Conservation (phyloP, 73 alveolate genomes). For the Tetrahymena thermophila region DNA sequence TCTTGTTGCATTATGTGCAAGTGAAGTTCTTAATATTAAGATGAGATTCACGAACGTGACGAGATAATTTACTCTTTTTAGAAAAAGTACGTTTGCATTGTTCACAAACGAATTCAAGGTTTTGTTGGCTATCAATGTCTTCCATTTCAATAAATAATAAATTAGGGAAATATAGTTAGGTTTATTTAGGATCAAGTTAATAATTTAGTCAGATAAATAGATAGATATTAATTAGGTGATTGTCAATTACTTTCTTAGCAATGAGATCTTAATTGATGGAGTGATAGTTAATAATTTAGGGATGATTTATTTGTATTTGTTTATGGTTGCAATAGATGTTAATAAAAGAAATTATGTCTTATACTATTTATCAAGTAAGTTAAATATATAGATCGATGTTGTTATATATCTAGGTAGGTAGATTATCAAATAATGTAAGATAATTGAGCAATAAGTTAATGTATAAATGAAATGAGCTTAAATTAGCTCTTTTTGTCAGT, state of each 20-base stretch:
- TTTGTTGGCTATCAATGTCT: background rate
- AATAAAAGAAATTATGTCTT: background rate
- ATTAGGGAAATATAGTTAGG: background rate
- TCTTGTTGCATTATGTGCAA: background rate
- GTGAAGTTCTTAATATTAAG: background rate
- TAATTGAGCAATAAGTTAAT: background rate
- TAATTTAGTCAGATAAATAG: too few species aligned
- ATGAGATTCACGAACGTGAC: background rate
- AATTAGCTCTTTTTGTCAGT: background rate
- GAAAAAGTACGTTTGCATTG: background rate
- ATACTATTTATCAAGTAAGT: background rate
- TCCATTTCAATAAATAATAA: background rate
- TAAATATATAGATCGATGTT: too few species aligned
- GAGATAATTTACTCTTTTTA: background rate
- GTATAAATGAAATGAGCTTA: background rate
- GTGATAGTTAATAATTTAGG: background rate
- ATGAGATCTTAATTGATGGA: too few species aligned
- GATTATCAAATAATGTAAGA: background rate
- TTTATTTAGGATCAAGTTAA: too few species aligned
- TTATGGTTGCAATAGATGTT: background rate
- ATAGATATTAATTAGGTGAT: background rate
- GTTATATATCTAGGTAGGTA: too few species aligned
- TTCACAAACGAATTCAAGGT: background rate
- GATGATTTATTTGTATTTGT: background rate
- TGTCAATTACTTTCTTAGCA: too few species aligned